Base-by-base conservation (phyloP, 2,329 filamentous ascomycete species). In the Leptographium procerum region DNA sequence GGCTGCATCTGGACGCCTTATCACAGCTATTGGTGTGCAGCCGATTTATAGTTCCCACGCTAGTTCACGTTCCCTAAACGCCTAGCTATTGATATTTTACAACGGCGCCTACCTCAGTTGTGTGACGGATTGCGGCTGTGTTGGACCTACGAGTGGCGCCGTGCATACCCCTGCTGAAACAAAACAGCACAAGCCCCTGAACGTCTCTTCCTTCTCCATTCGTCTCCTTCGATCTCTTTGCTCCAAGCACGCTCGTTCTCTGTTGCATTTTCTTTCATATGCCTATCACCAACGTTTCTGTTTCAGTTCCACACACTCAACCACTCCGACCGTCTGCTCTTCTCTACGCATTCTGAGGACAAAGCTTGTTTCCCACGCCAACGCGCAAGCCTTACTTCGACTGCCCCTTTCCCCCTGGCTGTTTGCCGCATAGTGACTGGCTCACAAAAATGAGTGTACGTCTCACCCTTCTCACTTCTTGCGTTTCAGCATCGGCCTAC, bases 361-460 rank as follows among this genome's bases (percentile, higher is more conserved):
- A 19, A 43, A 43, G 19, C n/a, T 22, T 43, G 40, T n/a, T n/a
- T 43, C 19, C 19, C n/a, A 19, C 40, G 6, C 40, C 40, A 43
- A 43, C 40, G n/a, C 13, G n/a, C n/a, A n/a, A 40, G 13, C 40
- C 16, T 43, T 43, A 19, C 16, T 19, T n/a, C 40, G 13, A 36
- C 19, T 43, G n/a, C n/a, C n/a, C n/a, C 4, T 19, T n/a, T 3
- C 16, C 40, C 16, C 40, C 3, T n/a, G 19, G 24, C 4, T 45
- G 14, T 55, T 28, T 45, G 24, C 24, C 11, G 6, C 14, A 52
- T 14, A 51, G 50, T 52, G 50, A n/a, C 29, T 52, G 50, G 50
- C 16, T 31, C 50, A 33, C 68, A 76, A 68, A 63, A 10, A 79
- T 79, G 76, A 78, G 75, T 71, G 76, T 79, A 69, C 77, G 69